Percentiles rank a stretch among this genome's conserved stretches.
Conservation (phyloP, 23 red algal genomes). For the Gracilaria vermiculophylla region DNA sequence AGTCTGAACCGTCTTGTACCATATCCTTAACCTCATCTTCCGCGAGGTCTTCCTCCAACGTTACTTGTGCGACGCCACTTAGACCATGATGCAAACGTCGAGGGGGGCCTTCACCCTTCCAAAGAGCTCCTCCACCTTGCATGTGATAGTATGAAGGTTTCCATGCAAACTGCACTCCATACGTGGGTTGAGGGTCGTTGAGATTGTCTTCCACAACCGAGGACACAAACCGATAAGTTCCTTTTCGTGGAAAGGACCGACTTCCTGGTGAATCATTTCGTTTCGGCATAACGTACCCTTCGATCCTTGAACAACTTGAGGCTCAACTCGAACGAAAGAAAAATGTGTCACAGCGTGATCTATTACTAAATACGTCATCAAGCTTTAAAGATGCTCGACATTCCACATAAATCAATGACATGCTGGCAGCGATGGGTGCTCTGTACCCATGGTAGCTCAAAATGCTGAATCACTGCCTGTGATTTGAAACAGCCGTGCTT, state of each 20-base stretch:
- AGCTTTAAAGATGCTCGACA: too few species aligned
- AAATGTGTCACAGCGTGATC: too few species aligned
- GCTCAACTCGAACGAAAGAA: too few species aligned
- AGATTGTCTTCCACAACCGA: slow-evolving; percentile 30
- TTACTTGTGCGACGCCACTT: not conserved
- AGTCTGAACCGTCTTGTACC: not conserved
- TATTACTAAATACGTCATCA: too few species aligned
- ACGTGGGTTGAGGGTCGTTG: slow-evolving; percentile 41
- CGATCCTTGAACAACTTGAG: too few species aligned
- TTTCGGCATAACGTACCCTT: not conserved
- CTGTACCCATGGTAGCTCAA: too few species aligned
- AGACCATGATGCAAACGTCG: not conserved
- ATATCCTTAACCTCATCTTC: slow-evolving; percentile 37
- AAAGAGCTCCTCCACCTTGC: slow-evolving; percentile 50
- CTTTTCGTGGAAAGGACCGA: not conserved
- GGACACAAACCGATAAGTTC: slow-evolving; percentile 34
- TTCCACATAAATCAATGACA: too few species aligned
- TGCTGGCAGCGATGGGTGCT: too few species aligned
- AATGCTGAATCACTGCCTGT: too few species aligned
- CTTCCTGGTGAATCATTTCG: not conserved
- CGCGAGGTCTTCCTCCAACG: not conserved
- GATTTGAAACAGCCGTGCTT: too few species aligned
- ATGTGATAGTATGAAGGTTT: slow-evolving; percentile 49
- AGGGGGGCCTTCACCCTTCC: slow-evolving; percentile 20
- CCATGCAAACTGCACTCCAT: slow-evolving; percentile 58